phyloP scores from a whole-genome alignment of 1,284 basidiomycete genomes.

The Malassezia equina region DNA sequence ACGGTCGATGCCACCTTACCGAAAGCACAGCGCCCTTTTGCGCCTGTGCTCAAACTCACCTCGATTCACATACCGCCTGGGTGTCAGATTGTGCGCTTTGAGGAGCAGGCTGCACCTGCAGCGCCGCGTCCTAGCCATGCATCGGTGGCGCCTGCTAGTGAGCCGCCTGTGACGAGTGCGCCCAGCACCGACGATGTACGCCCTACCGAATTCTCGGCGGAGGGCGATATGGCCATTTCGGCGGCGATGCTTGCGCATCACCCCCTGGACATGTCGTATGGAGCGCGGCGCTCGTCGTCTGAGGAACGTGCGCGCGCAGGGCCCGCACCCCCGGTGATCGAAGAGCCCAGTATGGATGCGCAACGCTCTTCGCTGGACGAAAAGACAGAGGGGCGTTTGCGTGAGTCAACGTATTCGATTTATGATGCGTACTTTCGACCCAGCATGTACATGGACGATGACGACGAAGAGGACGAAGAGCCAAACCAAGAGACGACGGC shows the following conservation, averaged over 20 bases:
- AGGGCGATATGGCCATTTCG: neutral
- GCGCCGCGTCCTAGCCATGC: neutral
- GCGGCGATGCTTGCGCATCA: neutral
- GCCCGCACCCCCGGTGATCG: neutral
- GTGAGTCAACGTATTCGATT: constrained; percentile 11
- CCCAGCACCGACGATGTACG: neutral
- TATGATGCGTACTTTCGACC: constrained; percentile 17
- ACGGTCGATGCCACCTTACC: neutral
- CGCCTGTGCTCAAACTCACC: neutral
- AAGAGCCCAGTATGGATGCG: neutral
- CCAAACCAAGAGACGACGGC: no score
- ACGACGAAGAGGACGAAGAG: neutral
- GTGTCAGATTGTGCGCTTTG: neutral
- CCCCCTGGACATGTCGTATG: neutral
- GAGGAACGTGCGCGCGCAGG: neutral
- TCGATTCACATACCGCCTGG: neutral
- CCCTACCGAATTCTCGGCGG: neutral
- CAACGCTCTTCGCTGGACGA: neutral
- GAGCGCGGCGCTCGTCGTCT: neutral
- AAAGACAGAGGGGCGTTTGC: neutral
- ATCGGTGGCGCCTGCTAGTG: neutral
- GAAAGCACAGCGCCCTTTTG: neutral
- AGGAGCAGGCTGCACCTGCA: neutral
- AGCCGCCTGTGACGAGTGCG: neutral
- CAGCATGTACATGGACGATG: neutral